These are phyloP conservation scores for Cicer pinnatifidum DNA, from an alignment of 306 rosid genomes.

Conservation along the genomic window DNA sequence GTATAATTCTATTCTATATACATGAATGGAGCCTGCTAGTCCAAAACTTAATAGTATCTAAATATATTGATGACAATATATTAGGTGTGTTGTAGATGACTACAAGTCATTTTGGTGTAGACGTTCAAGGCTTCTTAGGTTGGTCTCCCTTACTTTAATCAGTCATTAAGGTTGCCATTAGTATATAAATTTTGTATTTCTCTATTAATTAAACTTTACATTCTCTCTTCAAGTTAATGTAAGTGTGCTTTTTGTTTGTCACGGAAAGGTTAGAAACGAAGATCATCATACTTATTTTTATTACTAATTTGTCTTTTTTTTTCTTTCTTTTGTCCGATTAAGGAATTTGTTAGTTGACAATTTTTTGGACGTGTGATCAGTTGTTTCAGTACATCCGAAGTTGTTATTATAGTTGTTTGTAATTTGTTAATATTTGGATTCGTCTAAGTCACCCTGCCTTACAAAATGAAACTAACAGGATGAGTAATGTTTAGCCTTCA, in stretches of 20 bases:
- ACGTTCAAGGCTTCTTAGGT: conserved; percentile 48
- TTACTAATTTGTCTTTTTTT: not conserved
- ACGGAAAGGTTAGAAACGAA: conserved; percentile 26
- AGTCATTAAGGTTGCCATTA: conserved; percentile 44
- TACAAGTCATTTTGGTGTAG: conserved; percentile 43
- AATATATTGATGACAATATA: conserved; percentile 42
- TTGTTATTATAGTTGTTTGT: not conserved
- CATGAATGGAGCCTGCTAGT: conserved; percentile 46
- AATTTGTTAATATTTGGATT: not conserved
- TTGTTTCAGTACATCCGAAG: not conserved
- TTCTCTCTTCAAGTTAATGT: conserved; percentile 28
- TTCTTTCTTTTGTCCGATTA: too few species aligned
- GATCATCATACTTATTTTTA: not conserved
- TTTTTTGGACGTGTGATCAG: not conserved
- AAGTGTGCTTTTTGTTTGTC: conserved; percentile 44
- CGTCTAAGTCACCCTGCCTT: not conserved
- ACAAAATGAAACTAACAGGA: not conserved
- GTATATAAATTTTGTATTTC: conserved; percentile 67
- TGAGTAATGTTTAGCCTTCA: not conserved
- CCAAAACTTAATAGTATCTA: conserved; percentile 49
- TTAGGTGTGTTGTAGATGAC: conserved; percentile 38
- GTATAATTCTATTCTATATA: conserved; percentile 43
- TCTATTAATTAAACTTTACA: conserved; percentile 20
- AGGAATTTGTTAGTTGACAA: not conserved
- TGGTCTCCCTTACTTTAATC: conserved; percentile 28